Evolutionary conservation across 164 flowering plant species (phyloP).

Genomic region (Kalanchoe fedtschenkoi): DNA sequence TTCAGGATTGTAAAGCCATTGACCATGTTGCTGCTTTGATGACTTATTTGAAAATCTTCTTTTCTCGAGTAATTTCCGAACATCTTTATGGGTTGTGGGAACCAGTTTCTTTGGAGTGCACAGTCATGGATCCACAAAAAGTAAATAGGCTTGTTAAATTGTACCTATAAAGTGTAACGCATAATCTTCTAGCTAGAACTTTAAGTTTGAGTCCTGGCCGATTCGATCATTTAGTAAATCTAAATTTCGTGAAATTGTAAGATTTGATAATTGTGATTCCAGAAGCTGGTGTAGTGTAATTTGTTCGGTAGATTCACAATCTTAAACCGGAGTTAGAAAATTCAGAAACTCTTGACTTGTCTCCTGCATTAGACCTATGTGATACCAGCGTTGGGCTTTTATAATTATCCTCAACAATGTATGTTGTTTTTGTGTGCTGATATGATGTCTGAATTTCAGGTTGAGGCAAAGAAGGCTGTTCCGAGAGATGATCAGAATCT

Average conservation of each 20-base stretch:
- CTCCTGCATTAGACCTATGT: too few species aligned
- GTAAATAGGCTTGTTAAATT: background rate
- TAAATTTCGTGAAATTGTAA: too few species aligned
- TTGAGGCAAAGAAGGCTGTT: constrained; percentile 92
- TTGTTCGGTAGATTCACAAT: too few species aligned
- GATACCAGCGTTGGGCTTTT: too few species aligned
- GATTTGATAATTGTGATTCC: constrained; percentile 4
- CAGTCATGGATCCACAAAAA: background rate
- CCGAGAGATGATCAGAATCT: constrained; percentile 77
- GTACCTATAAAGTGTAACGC: background rate
- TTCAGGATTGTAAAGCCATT: background rate
- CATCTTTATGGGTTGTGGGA: background rate
- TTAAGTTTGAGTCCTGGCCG: too few species aligned
- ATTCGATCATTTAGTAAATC: too few species aligned
- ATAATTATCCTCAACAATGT: too few species aligned
- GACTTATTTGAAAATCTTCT: background rate
- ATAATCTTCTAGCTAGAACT: background rate
- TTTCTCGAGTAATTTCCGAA: background rate
- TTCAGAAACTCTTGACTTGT: too few species aligned
- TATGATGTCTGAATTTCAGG: constrained; percentile 26
- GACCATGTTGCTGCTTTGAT: background rate
- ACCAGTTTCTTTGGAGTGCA: background rate
- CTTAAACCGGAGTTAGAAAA: too few species aligned
- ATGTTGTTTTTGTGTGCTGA: background rate
- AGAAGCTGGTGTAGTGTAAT: too few species aligned